Conservation (phyloP, 768 basidiomycete species). For the Leucocoprinus birnbaumii region DNA sequence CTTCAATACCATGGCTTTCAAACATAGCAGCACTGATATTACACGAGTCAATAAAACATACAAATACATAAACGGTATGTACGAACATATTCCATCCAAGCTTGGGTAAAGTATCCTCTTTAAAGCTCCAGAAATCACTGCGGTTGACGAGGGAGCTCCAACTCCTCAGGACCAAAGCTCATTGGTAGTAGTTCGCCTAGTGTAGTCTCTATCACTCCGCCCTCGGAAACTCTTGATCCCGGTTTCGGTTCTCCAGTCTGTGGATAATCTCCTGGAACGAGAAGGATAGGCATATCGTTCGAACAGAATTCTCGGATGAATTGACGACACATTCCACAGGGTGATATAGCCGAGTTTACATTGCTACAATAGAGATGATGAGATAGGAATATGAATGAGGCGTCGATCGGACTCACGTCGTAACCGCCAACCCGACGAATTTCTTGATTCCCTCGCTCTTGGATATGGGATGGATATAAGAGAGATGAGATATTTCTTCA, state of each 20-base stretch:
- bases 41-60: background rate
- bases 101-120: too few species aligned
- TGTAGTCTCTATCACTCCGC: conserved; percentile 61
- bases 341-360: conserved; percentile 63
- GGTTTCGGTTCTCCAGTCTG: conserved; percentile 31
- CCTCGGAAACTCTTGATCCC: conserved; percentile 42
- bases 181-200: conserved; percentile 75
- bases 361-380: conserved; percentile 44
- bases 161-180: conserved; percentile 87
- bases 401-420: conserved; percentile 55
- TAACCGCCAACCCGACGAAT: conserved; percentile 79
- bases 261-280: conserved; percentile 66
- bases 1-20: background rate
- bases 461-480: background rate
- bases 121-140: too few species aligned
- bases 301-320: conserved; percentile 85
- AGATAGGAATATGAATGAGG: background rate
- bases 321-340: conserved; percentile 94
- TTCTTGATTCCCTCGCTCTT: conserved; percentile 77
- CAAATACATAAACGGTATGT: background rate
- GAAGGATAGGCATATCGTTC: conserved; percentile 65
- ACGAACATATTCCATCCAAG: too few species aligned
- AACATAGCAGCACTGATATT: background rate
- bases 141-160: conserved; percentile 45
- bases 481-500: background rate